A percentile compares a stretch with the other conserved stretches of the same genome.
Conservation (phyloP, 2,329 filamentous ascomycete species). For the Chrysoporthe puriensis region DNA sequence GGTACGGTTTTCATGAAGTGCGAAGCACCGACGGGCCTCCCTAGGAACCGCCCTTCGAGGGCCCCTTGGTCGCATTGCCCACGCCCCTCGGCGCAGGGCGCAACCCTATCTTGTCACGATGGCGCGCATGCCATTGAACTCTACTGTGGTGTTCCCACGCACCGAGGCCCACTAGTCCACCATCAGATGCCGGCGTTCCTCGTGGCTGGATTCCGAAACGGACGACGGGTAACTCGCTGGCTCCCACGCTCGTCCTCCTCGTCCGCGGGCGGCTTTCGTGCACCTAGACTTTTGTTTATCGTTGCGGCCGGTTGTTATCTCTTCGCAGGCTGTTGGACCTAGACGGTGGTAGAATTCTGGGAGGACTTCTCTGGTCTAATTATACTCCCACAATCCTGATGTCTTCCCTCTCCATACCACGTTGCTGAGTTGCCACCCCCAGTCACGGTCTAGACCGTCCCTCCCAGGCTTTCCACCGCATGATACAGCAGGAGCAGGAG, state of each 20-base stretch:
- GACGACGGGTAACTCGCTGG: neutral
- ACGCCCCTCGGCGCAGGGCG: neutral
- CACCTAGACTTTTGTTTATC: neutral
- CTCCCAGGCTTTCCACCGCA: neutral
- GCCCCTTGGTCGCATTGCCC: neutral
- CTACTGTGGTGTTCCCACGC: neutral
- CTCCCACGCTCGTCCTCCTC: conserved; percentile 8
- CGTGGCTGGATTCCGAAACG: conserved; percentile 6
- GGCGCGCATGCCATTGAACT: conserved; percentile 6
- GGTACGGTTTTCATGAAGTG: conserved; percentile 1
- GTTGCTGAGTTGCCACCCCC: neutral
- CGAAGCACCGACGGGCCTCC: conserved; percentile 5
- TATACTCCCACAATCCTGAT: neutral
- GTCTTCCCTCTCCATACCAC: neutral
- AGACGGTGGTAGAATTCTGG: neutral
- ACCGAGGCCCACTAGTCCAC: neutral
- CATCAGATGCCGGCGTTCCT: conserved; percentile 13
- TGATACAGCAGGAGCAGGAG: neutral
- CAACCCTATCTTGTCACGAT: neutral
- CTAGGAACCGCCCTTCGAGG: neutral
- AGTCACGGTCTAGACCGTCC: neutral
- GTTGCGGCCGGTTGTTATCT: neutral
- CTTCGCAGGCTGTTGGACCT: neutral
- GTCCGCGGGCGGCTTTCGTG: neutral
- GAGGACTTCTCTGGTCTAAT: neutral